Conservation (phyloP, 2,329 filamentous ascomycete genomes). For the Ophiostoma perfectum region DNA sequence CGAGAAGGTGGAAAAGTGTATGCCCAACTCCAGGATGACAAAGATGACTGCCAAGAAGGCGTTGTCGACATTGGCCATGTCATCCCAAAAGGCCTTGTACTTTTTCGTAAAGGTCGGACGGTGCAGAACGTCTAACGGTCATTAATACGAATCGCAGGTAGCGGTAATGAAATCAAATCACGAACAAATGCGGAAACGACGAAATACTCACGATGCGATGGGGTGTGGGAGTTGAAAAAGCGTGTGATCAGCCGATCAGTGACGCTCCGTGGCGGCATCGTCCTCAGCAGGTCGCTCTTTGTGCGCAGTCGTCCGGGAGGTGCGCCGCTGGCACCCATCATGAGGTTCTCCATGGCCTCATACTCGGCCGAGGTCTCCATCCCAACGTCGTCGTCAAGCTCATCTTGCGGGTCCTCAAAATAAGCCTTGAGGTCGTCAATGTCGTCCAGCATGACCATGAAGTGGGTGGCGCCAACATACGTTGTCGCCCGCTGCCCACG, state of each 20-base stretch:
- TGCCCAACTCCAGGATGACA: slow-evolving; percentile 31
- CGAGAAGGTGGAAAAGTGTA: slow-evolving; percentile 42
- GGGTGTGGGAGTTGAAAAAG: slow-evolving; percentile 50
- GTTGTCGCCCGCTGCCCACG: slow-evolving; percentile 41
- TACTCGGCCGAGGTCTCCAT: slow-evolving; percentile 27
- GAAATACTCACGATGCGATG: slow-evolving; percentile 36
- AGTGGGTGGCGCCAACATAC: slow-evolving; percentile 56
- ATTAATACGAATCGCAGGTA: no score
- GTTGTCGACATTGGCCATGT: slow-evolving; percentile 25
- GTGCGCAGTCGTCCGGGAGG: slow-evolving; percentile 34
- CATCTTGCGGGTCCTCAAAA: slow-evolving; percentile 46
- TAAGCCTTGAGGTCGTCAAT: slow-evolving; percentile 56
- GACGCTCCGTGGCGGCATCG: slow-evolving; percentile 43
- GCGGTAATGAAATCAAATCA: no score
- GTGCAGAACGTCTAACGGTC: slow-evolving; percentile 39
- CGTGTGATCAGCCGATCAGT: slow-evolving; percentile 48
- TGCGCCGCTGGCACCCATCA: slow-evolving; percentile 31
- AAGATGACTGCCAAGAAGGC: slow-evolving; percentile 34
- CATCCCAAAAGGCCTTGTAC: slow-evolving; percentile 32
- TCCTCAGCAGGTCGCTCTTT: slow-evolving; percentile 43
- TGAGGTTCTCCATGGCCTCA: slow-evolving; percentile 38
- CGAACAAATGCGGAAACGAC: no score
- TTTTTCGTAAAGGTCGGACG: slow-evolving; percentile 36
- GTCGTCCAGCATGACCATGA: slow-evolving; percentile 57
- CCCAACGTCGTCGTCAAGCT: slow-evolving; percentile 34